Evolutionary conservation across 345 rosid genomes (phyloP).

Genomic region (Gossypium sturtianum): DNA sequence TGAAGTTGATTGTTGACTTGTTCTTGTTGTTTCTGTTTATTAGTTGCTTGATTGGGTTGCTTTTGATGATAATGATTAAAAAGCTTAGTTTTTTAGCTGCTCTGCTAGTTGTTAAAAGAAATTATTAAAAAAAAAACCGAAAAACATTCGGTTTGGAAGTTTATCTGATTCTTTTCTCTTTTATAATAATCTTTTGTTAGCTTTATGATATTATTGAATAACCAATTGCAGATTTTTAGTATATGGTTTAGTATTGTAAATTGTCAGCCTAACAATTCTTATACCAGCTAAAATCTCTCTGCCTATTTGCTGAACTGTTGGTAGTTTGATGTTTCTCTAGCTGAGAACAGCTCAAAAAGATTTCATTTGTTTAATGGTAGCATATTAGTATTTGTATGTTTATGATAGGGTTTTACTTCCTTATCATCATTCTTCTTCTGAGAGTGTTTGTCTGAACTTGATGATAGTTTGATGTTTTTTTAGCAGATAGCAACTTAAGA

Average conservation of each 20-base stretch:
- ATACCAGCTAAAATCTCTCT: background rate
- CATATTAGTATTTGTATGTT: background rate
- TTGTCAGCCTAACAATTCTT: background rate
- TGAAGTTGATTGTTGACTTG: constrained; percentile 9
- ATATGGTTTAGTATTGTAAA: background rate
- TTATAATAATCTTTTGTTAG: background rate
- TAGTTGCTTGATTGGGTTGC: constrained; percentile 3
- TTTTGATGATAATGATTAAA: constrained; percentile 9
- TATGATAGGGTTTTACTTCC: background rate
- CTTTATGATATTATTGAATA: background rate
- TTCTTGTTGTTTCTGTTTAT: background rate
- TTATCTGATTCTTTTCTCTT: background rate
- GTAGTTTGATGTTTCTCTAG: background rate
- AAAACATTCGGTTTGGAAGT: background rate
- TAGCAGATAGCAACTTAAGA: background rate
- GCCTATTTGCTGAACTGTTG: background rate
- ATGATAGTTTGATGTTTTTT: background rate
- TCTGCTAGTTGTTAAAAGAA: constrained; percentile 3
- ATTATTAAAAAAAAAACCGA: background rate
- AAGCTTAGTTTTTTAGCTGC: background rate
- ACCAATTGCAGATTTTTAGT: background rate
- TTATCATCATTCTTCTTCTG: background rate
- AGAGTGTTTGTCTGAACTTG: background rate
- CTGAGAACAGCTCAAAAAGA: background rate
- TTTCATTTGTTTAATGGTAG: background rate